These are phyloP conservation scores for Aspergillus indologenus DNA, from an alignment of 495 filamentous ascomycete genomes.

Conservation along the genomic window DNA sequence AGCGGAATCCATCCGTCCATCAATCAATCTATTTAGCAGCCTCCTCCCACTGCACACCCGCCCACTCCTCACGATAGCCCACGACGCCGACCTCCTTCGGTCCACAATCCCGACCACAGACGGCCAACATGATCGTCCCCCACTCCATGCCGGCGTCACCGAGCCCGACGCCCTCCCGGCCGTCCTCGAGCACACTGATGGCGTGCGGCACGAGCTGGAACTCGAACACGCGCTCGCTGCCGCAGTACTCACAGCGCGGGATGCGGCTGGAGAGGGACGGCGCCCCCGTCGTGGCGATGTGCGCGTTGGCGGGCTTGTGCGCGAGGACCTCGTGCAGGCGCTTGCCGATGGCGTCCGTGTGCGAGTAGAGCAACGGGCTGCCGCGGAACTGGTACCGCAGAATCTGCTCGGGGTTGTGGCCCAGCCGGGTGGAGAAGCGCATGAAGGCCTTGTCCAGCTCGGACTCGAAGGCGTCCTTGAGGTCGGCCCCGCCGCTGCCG, in stretches of 20 bases:
- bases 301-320: constrained; percentile 18
- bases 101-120: constrained; percentile 71
- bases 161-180: constrained; percentile 60
- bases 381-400: constrained; percentile 90
- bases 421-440: constrained; percentile 78
- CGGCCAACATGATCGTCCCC: constrained; percentile 91
- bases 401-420: constrained; percentile 90
- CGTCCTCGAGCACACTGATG: constrained; percentile 83
- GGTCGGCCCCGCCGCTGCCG: constrained; percentile 57
- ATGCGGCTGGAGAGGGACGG: constrained; percentile 43
- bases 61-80: constrained; percentile 91
- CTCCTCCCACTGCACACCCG: constrained; percentile 97
- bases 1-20: too few relatives aligned
- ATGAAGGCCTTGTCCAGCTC: constrained; percentile 86
- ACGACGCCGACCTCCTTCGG: constrained; percentile 48
- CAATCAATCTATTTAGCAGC: constrained; percentile 35
- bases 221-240: constrained; percentile 76
- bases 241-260: constrained; percentile 75
- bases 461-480: constrained; percentile 81
- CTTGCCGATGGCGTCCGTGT: constrained; percentile 69
- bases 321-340: constrained; percentile 42
- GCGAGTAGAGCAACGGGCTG: constrained; percentile 74
- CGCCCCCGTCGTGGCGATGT: constrained; percentile 27
- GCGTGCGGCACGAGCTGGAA: constrained; percentile 87
- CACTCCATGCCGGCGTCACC: constrained; percentile 91